A percentile compares a stretch with the other conserved stretches of the same genome.
Conservation (phyloP, 2,329 filamentous ascomycete species). For the Penicillium palitans region DNA sequence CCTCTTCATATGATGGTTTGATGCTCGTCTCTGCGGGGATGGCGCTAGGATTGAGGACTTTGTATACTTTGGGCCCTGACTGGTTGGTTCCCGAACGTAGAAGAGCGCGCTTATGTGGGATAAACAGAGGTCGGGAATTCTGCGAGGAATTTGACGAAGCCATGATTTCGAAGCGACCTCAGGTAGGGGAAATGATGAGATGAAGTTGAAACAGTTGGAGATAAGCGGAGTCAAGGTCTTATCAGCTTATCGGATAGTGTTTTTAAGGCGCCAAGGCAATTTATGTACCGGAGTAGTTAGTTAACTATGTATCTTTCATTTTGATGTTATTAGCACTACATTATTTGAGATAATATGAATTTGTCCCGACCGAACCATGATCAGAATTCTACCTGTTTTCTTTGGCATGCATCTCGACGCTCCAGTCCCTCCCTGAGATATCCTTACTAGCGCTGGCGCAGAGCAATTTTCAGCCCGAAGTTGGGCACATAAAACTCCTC, state of each 20-base stretch:
- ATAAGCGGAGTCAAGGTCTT: not conserved
- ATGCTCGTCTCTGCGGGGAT: conserved; percentile 20
- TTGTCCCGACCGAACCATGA: not conserved
- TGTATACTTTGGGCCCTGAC: not conserved
- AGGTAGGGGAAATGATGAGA: not conserved
- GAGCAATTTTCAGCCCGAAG: conserved; percentile 29
- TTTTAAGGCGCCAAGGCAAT: not conserved
- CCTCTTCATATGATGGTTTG: conserved; percentile 10
- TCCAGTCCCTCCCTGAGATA: not conserved
- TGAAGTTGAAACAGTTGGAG: not conserved
- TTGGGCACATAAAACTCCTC: conserved; percentile 29
- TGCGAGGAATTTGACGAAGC: conserved; percentile 10
- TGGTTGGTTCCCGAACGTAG: conserved; percentile 12
- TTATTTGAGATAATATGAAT: not conserved
- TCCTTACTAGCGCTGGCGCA: conserved; percentile 35
- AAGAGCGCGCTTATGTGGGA: conserved; percentile 32
- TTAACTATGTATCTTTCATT: too few relatives aligned
- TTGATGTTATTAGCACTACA: not conserved
- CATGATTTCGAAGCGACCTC: not conserved
- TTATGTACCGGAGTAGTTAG: too few relatives aligned
- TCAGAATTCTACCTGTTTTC: not conserved
- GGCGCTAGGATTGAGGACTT: conserved; percentile 28
- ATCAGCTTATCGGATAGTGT: not conserved
- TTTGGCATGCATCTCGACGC: not conserved
- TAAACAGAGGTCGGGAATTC: conserved; percentile 24